A percentile compares a stretch with the other conserved stretches of the same genome.
These are phyloP conservation scores for Diplodia scrobiculata DNA, from an alignment of 2,329 filamentous ascomycete genomes.

Conservation along the genomic window DNA sequence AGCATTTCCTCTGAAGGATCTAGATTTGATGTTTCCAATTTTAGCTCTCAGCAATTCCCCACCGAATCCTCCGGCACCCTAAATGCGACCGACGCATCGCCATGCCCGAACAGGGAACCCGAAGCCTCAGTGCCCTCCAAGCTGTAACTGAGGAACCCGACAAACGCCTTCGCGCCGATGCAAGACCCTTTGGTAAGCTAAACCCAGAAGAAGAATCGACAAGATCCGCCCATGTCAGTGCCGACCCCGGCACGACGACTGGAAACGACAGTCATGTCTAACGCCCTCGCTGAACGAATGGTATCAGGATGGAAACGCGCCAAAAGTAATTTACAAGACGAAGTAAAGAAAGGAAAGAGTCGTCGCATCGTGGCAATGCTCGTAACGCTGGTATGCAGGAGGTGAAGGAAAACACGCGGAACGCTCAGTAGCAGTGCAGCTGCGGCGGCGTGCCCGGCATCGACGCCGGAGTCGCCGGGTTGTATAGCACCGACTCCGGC, in stretches of 20 bases:
- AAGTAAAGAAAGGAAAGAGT: slow-evolving; percentile 22
- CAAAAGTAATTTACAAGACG: slow-evolving; percentile 27
- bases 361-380: slow-evolving; percentile 26
- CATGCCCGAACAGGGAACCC: slow-evolving; percentile 12
- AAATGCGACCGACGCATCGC: background rate
- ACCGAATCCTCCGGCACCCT: slow-evolving; percentile 26
- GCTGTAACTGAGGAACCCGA: background rate
- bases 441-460: slow-evolving; percentile 71
- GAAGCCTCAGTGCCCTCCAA: background rate
- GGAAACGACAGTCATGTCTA: slow-evolving; percentile 27
- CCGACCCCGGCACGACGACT: slow-evolving; percentile 14
- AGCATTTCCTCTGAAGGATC: slow-evolving; percentile 15
- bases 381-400: slow-evolving; percentile 27
- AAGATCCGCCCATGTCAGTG: slow-evolving; percentile 19
- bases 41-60: slow-evolving; percentile 13
- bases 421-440: slow-evolving; percentile 39
- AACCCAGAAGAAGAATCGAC: slow-evolving; percentile 7
- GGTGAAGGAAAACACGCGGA: background rate
- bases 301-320: slow-evolving; percentile 19
- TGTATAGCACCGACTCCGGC: slow-evolving; percentile 42
- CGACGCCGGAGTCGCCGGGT: slow-evolving; percentile 70
- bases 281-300: slow-evolving; percentile 30
- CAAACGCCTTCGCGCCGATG: slow-evolving; percentile 28
- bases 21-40: slow-evolving; percentile 26
- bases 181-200: slow-evolving; percentile 12